Base-by-base conservation (phyloP, 495 filamentous ascomycete species). In the Neurospora sublineolata region DNA sequence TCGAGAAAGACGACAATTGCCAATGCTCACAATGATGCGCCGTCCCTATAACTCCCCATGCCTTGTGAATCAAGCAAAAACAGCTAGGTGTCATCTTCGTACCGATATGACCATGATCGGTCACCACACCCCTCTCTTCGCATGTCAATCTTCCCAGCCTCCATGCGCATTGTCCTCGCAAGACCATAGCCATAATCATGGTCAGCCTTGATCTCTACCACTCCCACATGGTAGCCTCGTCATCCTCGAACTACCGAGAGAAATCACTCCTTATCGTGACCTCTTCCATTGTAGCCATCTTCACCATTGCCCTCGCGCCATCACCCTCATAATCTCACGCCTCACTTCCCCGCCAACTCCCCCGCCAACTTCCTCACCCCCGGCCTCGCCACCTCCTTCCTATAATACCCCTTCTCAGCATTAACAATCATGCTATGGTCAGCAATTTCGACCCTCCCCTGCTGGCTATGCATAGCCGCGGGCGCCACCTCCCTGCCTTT, bases 401-500 rank as follows among this genome's bases (percentile, higher is more conserved):
- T 76, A 23, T 78, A 76, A 37, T 78, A 79, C 7, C 68, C 70
- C 64, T 74, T 76, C n/a, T 81, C 81, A 16, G 79, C 76, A 58
- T 84, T 82, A 42, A 86, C 84, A 73, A 85, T 81, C 71, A 83
- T 82, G 72, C 83, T 84, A 68, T 86, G 80, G 27, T 86, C 83
- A 3, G 84, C 84, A 67, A 85, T 83, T 23, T 85, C 83, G 1
- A 77, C 73, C 33, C 78, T 58, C 5, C 75, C 78, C 73, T 75
- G 72, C 52, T 77, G 73, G 9, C 78, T 76, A n/a, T 76, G 76
- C 72, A 76, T 71, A 27, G 88, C 89, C 40, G 89, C 91, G 69
- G 89, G 89, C 77, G 89, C 88, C 81, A 89, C 85, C 75, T 90
- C 92, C 70, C 85, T 90, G 12, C 83, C 89, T 76, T 88, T 90